phyloP scores from a whole-genome alignment of 345 rosid species.

The Corchorus olitorius region DNA sequence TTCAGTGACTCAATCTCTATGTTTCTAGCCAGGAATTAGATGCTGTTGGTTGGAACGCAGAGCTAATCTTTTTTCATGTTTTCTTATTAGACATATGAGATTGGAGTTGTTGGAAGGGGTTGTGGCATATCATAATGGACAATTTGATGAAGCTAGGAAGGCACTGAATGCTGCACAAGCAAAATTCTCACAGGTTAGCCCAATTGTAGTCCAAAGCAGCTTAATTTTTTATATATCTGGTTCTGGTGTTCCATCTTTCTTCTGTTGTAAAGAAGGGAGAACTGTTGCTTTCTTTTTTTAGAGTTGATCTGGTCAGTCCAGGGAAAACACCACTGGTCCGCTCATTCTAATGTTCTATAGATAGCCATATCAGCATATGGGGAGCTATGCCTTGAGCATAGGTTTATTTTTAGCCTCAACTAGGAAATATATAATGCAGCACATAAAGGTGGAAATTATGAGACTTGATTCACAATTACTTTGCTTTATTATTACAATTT shows the following conservation, averaged over 20 bases:
- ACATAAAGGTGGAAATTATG: neutral
- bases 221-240: neutral
- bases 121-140: constrained; percentile 88
- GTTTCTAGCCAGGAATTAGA: neutral
- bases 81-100: constrained; percentile 65
- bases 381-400: neutral
- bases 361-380: neutral
- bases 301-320: neutral
- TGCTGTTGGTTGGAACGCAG: constrained; percentile 8
- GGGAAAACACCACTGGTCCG: neutral
- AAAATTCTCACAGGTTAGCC: constrained; percentile 69
- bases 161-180: constrained; percentile 73
- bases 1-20: neutral
- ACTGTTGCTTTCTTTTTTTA: constrained; percentile 6
- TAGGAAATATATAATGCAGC: too few species aligned
- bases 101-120: constrained; percentile 94
- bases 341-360: neutral
- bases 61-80: constrained; percentile 14
- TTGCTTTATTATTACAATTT: neutral
- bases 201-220: neutral
- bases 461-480: neutral
- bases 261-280: neutral
- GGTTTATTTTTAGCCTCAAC: neutral
- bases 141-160: constrained; percentile 56
- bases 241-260: neutral